phyloP scores from a whole-genome alignment of 2,329 filamentous ascomycete genomes.

The Phaeosphaeriaceae sp. region DNA sequence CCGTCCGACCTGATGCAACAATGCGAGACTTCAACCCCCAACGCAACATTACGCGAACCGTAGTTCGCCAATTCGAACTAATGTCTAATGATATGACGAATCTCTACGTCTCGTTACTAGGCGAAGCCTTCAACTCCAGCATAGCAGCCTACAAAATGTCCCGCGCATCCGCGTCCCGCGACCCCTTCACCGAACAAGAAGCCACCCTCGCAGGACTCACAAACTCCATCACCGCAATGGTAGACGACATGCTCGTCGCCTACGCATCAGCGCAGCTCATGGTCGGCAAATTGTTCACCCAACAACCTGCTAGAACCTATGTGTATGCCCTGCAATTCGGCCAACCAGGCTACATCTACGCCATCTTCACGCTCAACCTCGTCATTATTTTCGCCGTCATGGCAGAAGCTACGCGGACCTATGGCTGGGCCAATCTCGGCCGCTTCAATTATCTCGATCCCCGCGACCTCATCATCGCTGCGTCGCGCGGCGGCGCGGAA shows the following conservation, averaged over 20 bases:
- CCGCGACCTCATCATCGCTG: slow-evolving; percentile 35
- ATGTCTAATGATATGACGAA: slow-evolving; percentile 49
- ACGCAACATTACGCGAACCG: slow-evolving; percentile 36
- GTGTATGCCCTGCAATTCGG: slow-evolving; percentile 32
- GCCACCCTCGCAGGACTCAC: slow-evolving; percentile 32
- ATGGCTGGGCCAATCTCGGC: slow-evolving; percentile 29
- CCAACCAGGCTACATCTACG: slow-evolving; percentile 36
- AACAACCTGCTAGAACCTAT: slow-evolving; percentile 20
- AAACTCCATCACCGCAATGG: slow-evolving; percentile 33
- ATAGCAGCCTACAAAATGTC: slow-evolving; percentile 38
- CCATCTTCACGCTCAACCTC: slow-evolving; percentile 35
- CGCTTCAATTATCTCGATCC: slow-evolving; percentile 41
- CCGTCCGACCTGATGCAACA: slow-evolving; percentile 19
- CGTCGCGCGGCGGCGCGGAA: slow-evolving; percentile 24
- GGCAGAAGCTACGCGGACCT: slow-evolving; percentile 30
- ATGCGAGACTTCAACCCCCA: slow-evolving; percentile 36
- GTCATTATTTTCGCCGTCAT: slow-evolving; percentile 30
- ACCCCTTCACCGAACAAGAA: slow-evolving; percentile 22
- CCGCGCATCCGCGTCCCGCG: slow-evolving; percentile 11
- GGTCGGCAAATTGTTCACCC: slow-evolving; percentile 29
- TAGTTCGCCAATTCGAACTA: slow-evolving; percentile 44
- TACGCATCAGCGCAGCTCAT: slow-evolving; percentile 47
- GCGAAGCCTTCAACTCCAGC: slow-evolving; percentile 44
- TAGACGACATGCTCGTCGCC: slow-evolving; percentile 36
- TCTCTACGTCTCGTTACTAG: slow-evolving; percentile 46